Evolutionary conservation across 805 yeast species (phyloP).

Genomic region (Grigorovia transvaalensis): DNA sequence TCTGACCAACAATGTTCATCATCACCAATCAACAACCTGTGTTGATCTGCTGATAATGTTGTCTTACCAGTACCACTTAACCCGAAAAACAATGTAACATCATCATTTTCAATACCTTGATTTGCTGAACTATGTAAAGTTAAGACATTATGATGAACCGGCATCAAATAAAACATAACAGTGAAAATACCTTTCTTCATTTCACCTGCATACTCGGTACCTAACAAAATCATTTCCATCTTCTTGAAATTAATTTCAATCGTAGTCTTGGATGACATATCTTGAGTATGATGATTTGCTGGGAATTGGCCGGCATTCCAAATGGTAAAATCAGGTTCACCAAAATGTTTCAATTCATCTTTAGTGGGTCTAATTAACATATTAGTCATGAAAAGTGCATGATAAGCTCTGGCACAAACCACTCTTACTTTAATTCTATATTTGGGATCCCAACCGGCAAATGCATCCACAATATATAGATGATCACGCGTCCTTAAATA

Average conservation of each 20-base stretch:
- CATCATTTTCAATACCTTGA: constrained; percentile 72
- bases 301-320: constrained; percentile 99
- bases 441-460: constrained; percentile 98
- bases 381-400: constrained; percentile 94
- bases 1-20: constrained; percentile 99
- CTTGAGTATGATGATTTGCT: constrained; percentile 89
- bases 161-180: constrained; percentile 98
- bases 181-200: constrained; percentile 99
- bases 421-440: constrained; percentile 93
- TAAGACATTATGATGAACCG: constrained; percentile 79
- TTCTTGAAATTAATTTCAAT: constrained; percentile 93
- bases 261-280: constrained; percentile 94
- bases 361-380: constrained; percentile 93
- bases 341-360: constrained; percentile 79
- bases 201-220: constrained; percentile 99
- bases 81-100: constrained; percentile 93
- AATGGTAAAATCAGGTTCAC: constrained; percentile 96
- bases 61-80: constrained; percentile 98
- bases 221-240: constrained; percentile 97
- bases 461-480: constrained; percentile 91
- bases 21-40: constrained; percentile 90
- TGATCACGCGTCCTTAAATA: constrained; percentile 92
- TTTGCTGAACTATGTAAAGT: constrained; percentile 93
- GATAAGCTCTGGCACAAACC: constrained; percentile 97
- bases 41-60: constrained; percentile 91